A percentile compares a stretch with the other conserved stretches of the same genome.
phyloP scores from a whole-genome alignment of 805 yeast genomes.

The Pichia eremophila region DNA sequence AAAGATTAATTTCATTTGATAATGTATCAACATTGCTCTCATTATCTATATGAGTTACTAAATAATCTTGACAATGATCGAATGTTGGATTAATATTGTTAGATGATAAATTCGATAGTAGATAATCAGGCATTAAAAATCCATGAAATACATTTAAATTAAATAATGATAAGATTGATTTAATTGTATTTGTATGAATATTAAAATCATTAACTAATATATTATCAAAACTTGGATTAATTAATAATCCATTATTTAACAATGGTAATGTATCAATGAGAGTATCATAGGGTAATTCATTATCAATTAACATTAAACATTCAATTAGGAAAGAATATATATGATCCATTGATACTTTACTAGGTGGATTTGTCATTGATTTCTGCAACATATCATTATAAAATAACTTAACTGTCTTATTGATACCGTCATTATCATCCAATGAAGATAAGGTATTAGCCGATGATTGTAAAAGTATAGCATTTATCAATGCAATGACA shows the following conservation, averaged over 20 bases:
- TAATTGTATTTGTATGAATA: slow-evolving; percentile 13
- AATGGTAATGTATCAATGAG: slow-evolving; percentile 4
- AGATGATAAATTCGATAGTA: neutral
- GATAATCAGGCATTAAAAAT: slow-evolving; percentile 30
- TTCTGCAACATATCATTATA: neutral
- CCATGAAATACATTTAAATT: slow-evolving; percentile 58
- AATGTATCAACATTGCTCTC: slow-evolving; percentile 2
- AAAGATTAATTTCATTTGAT: slow-evolving; percentile 16
- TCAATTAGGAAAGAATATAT: neutral
- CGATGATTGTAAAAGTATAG: slow-evolving; percentile 26
- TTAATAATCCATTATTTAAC: slow-evolving; percentile 54
- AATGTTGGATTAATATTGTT: slow-evolving; percentile 8
- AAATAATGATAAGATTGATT: slow-evolving; percentile 16
- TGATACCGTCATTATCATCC: neutral
- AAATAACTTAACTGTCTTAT: neutral
- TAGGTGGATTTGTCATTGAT: neutral
- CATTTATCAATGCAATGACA: slow-evolving; percentile 65
- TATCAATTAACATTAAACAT: neutral
- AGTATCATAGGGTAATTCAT: neutral
- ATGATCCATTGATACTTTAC: neutral
- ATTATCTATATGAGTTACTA: slow-evolving; percentile 15
- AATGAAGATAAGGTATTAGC: too few species aligned
- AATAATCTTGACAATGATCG: slow-evolving; percentile 24
- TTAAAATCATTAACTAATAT: slow-evolving; percentile 17
- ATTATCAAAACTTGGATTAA: slow-evolving; percentile 59